Conservation (phyloP, 2,329 filamentous ascomycete genomes). For the Aspergillus proliferans region DNA sequence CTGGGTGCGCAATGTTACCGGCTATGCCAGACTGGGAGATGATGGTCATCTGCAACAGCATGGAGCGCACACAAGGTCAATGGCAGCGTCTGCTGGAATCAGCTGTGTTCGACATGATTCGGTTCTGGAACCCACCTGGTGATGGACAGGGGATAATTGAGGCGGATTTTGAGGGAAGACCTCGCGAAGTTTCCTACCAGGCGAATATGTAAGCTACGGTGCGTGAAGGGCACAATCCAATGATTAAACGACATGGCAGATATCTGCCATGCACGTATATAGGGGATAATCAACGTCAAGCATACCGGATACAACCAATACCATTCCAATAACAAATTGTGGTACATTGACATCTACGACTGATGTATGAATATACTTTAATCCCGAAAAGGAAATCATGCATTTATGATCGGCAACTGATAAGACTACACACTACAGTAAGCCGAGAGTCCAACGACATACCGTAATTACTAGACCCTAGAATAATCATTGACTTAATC, state of each 20-base stretch:
- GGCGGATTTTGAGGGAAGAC: neutral
- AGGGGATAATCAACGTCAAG: too few species aligned
- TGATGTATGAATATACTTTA: too few species aligned
- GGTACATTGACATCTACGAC: too few species aligned
- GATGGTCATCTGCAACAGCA: constrained; percentile 24
- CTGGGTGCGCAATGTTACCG: constrained; percentile 17
- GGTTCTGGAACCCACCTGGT: constrained; percentile 6
- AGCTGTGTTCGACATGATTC: constrained; percentile 28
- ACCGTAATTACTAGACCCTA: too few species aligned
- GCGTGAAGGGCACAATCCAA: neutral
- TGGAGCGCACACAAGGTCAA: constrained; percentile 27
- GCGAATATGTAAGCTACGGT: neutral
- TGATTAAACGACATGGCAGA: neutral
- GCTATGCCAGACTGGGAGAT: constrained; percentile 30
- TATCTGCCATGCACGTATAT: too few species aligned
- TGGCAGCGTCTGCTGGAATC: constrained; percentile 28
- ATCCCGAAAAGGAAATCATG: too few species aligned
- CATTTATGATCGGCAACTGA: too few species aligned
- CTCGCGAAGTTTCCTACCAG: neutral
- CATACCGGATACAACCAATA: too few species aligned
- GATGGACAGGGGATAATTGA: constrained; percentile 1
- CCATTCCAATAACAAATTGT: too few species aligned
- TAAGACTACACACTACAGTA: too few species aligned
- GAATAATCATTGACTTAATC: too few species aligned
- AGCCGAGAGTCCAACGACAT: too few species aligned